Evolutionary conservation across 2,329 filamentous ascomycete genomes (phyloP), one percentile per base, ranked within the genome.

Genomic region (Aspergillus pseudonomiae): DNA sequence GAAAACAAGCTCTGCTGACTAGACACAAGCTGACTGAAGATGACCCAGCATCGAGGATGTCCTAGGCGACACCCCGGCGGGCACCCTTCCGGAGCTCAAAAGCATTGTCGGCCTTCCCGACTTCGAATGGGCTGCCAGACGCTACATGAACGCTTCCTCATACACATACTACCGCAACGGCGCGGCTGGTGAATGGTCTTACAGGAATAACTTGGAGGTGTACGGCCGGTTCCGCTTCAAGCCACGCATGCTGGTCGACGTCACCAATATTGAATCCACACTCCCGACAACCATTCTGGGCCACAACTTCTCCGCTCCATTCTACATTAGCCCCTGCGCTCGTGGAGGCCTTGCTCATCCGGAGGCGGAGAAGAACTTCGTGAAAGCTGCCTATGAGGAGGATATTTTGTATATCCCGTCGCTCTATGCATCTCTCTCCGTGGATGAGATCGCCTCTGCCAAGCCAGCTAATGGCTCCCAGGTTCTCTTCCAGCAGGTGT

Each of bases 131-230:
- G 63, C 60, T 0, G 63, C 63, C 3, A n/a, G 60, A 16, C 63
- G 45, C 9, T 62, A 64, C 45, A 46, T 64, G 28, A 64, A 64
- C 24, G 60, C n/a, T 24, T 64, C 63, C 1, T 57, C 60, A 11
- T 64, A 64, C 60, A 62, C 63, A 7, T 64, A 64, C 60, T 64
- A 64, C 45, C 63, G 63, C 41, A 64, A 64, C 21, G 63, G 63
- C 21, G 63, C 63, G 4, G 60, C 63, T 2, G 63, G 63, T 10
- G 63, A 64, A 36, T 64, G 63, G 63, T 64, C 63, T 10, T 64
- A 64, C 48, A 32, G 63, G 5, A 64, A 64, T 52, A 64, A 64
- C 36, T 59, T 64, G 21, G 63, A 64, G 30, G 63, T 34, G 0
- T 64, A 57, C 45, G 57, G 57, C 4, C 63, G 63, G 0, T 64